Percentiles rank a stretch among this genome's conserved stretches.
Evolutionary conservation across 495 filamentous ascomycete genomes (phyloP).

Genomic region (Xylaria venustula): DNA sequence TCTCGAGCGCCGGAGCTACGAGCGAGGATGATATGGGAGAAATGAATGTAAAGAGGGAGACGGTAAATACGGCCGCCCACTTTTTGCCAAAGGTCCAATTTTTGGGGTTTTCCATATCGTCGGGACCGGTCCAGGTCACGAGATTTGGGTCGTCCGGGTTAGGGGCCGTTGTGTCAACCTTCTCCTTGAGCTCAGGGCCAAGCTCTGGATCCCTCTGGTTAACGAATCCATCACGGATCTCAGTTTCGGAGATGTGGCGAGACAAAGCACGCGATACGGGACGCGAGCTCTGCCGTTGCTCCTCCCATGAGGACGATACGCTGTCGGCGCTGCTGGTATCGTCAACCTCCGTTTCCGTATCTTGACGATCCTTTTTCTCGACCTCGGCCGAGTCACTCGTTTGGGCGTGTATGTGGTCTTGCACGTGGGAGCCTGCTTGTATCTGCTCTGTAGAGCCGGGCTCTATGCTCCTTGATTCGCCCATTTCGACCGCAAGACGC

Average conservation of each 20-base stretch:
- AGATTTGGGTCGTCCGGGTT: conserved; percentile 28
- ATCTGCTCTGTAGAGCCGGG: neutral
- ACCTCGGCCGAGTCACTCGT: neutral
- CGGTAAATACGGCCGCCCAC: conserved; percentile 61
- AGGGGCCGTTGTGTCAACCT: conserved; percentile 16
- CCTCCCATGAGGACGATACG: neutral
- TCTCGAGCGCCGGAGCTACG: conserved; percentile 64
- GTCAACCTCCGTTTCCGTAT: conserved; percentile 4
- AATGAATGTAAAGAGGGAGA: conserved; percentile 66
- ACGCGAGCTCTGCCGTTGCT: conserved; percentile 1
- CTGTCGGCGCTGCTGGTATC: neutral
- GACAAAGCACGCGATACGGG: conserved; percentile 19
- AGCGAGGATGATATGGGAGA: conserved; percentile 67
- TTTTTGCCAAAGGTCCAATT: conserved; percentile 57
- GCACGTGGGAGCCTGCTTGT: neutral
- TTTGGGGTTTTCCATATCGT: conserved; percentile 61
- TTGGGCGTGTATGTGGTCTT: neutral
- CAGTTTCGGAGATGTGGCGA: conserved; percentile 17
- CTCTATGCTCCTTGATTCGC: neutral
- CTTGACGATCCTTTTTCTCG: conserved; percentile 5
- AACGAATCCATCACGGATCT: conserved; percentile 31
- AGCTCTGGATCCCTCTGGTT: conserved; percentile 28
- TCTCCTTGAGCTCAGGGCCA: conserved; percentile 13
- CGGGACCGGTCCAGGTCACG: conserved; percentile 43
- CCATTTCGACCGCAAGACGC: too few relatives aligned